Evolutionary conservation across 768 basidiomycete species (phyloP), one percentile per base, ranked within the genome.

Genomic region (Sporobolomyces phaffii): DNA sequence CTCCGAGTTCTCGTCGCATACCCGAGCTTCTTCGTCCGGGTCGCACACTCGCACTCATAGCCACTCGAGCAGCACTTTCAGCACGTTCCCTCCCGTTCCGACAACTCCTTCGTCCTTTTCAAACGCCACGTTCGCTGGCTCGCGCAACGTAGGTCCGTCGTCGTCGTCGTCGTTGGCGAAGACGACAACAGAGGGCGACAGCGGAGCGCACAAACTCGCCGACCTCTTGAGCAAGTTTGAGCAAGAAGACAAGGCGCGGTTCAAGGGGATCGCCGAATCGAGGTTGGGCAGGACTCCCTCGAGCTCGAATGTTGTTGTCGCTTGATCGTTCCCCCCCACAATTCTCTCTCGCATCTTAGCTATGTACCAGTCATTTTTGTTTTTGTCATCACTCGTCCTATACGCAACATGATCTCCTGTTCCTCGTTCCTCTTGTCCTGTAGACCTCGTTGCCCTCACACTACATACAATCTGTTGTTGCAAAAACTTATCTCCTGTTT

Each of bases 151-250:
- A 22, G 17, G 10, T 47, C 36, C 3, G 26, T 43, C n/a, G n/a
- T n/a, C n/a, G n/a, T n/a, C n/a, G n/a, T n/a, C n/a, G n/a, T n/a
- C n/a, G n/a, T n/a, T n/a, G n/a, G n/a, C 41, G 41, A 29, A 57
- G 41, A 44, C 41, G 41, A 2, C 9, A 24, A 26, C 22, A 57
- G 41, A 44, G 31, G 41, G 1, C 9, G 33, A 26, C 22, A 15
- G 9, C 17, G 28, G 45, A 7, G 31, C 18, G 6, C 40, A 26
- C 31, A 48, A 54, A 29, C 41, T 67, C n/a, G 48, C 43, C 13
- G 65, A 61, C 24, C 53, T 67, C 17, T 33, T 67, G 17, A 56
- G 47, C 48, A 45, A 60, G 15, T 67, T 67, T 41, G 60, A 61
- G 41, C 7, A 26, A 20, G 65, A 67, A 45, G 65, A 67, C 18